A percentile compares a stretch with the other conserved stretches of the same genome.
These are phyloP conservation scores for Suhomyces anneliseae DNA, from an alignment of 1,139 yeast genomes.

Conservation along the genomic window DNA sequence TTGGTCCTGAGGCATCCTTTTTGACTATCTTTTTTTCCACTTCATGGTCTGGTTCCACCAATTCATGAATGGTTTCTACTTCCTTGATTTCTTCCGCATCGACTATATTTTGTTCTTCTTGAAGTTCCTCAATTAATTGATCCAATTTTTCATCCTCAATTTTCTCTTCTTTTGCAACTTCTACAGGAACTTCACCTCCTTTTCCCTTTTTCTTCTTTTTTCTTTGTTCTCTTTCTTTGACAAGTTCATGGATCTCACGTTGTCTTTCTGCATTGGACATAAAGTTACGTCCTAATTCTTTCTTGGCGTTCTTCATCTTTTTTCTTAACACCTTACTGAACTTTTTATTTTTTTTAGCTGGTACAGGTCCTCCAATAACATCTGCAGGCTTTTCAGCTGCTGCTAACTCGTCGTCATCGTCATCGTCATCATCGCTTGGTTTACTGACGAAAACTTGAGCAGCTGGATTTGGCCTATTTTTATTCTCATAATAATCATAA, in stretches of 20 bases:
- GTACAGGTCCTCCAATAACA: slow-evolving; percentile 1
- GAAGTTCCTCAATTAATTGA: slow-evolving; percentile 2
- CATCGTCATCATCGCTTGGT: slow-evolving; percentile 11
- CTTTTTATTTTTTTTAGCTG: slow-evolving; percentile 25
- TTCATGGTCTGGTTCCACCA: neutral
- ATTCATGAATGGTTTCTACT: neutral
- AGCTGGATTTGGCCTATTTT: slow-evolving; percentile 11
- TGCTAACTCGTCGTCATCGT: slow-evolving; percentile 3
- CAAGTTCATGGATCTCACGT: slow-evolving; percentile 18
- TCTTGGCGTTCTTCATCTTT: slow-evolving; percentile 28
- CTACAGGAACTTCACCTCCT: slow-evolving; percentile 3
- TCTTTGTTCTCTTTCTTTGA: slow-evolving; percentile 14
- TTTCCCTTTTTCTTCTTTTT: slow-evolving; percentile 8
- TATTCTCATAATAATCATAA: slow-evolving; percentile 39
- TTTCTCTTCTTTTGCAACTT: slow-evolving; percentile 1
- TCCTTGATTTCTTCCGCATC: slow-evolving; percentile 2
- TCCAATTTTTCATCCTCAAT: slow-evolving; percentile 4
- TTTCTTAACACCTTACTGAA: slow-evolving; percentile 27
- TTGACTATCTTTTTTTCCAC: neutral
- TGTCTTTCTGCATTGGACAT: slow-evolving; percentile 28
- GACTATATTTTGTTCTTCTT: slow-evolving; percentile 2
- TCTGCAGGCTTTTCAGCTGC: slow-evolving; percentile 2
- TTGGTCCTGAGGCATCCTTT: slow-evolving; percentile 10
- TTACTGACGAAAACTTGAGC: slow-evolving; percentile 9
- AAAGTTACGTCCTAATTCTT: slow-evolving; percentile 35